Percentiles rank a stretch among this genome's conserved stretches.
phyloP scores from a whole-genome alignment of 805 yeast species.

The Metschnikowia orientalis region DNA sequence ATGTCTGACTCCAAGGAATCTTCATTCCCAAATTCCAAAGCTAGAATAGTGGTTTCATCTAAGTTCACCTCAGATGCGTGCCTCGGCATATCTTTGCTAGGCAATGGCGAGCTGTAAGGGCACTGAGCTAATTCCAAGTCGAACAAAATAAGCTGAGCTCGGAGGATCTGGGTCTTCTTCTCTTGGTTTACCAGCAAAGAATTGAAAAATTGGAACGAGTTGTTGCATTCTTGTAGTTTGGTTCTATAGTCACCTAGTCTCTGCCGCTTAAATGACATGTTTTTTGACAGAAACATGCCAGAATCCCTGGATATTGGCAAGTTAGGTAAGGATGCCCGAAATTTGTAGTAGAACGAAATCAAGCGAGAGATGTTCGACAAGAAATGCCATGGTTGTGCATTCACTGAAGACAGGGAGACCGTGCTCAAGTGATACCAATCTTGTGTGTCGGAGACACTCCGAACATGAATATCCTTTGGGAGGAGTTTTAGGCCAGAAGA shows the following conservation, averaged over 20 bases:
- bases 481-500: conserved; percentile 12
- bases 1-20: not conserved
- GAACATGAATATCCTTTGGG: conserved; percentile 14
- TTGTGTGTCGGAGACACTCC: not conserved
- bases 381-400: conserved; percentile 39
- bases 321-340: conserved; percentile 14
- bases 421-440: conserved; percentile 26
- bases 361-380: conserved; percentile 32
- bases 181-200: conserved; percentile 22
- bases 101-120: not conserved
- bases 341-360: conserved; percentile 25
- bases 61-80: not conserved
- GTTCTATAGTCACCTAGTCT: conserved; percentile 15
- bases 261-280: conserved; percentile 32
- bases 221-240: conserved; percentile 6
- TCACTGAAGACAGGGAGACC: conserved; percentile 19
- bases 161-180: conserved; percentile 13
- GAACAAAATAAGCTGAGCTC: conserved; percentile 29
- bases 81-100: not conserved
- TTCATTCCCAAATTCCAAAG: not conserved
- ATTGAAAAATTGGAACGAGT: conserved; percentile 22
- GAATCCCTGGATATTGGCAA: too few species aligned
- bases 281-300: too few species aligned
- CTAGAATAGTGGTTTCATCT: conserved; percentile 1
- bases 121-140: conserved; percentile 15